Evolutionary conservation across 768 basidiomycete species (phyloP).

Genomic region (Dendrothele bispora): DNA sequence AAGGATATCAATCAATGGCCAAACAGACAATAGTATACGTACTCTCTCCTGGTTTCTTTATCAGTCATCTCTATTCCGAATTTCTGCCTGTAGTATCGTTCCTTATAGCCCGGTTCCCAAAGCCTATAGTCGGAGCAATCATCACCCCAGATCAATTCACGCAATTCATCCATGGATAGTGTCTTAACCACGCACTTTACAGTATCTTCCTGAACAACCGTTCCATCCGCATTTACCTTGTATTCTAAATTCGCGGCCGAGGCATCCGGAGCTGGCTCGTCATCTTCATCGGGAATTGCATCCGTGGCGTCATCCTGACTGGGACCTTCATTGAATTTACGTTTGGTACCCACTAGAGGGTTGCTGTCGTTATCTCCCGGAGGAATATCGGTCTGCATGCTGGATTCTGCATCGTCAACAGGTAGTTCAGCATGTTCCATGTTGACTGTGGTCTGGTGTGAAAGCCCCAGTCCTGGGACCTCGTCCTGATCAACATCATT

Average conservation of each 20-base stretch:
- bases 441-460: not conserved
- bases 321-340: constrained; percentile 49
- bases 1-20: constrained; percentile 2
- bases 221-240: constrained; percentile 88
- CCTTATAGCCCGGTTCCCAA: constrained; percentile 95
- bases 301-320: constrained; percentile 30
- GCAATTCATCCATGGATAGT: not conserved
- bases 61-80: constrained; percentile 80
- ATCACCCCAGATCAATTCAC: constrained; percentile 11
- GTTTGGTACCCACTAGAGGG: constrained; percentile 36
- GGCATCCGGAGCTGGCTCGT: constrained; percentile 40
- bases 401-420: not conserved
- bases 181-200: constrained; percentile 70
- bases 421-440: not conserved
- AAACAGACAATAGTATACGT: constrained; percentile 22
- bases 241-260: constrained; percentile 47
- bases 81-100: constrained; percentile 93
- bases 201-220: constrained; percentile 91
- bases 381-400: constrained; percentile 11
- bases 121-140: constrained; percentile 52
- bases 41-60: constrained; percentile 72
- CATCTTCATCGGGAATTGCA: constrained; percentile 45
- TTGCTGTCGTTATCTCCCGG: constrained; percentile 17
- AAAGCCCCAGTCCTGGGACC: constrained; percentile 38
- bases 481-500: constrained; percentile 25